A percentile compares a stretch with the other conserved stretches of the same genome.
These are phyloP conservation scores for Fusarium miscanthi DNA, from an alignment of 2,329 filamentous ascomycete genomes.

Conservation along the genomic window DNA sequence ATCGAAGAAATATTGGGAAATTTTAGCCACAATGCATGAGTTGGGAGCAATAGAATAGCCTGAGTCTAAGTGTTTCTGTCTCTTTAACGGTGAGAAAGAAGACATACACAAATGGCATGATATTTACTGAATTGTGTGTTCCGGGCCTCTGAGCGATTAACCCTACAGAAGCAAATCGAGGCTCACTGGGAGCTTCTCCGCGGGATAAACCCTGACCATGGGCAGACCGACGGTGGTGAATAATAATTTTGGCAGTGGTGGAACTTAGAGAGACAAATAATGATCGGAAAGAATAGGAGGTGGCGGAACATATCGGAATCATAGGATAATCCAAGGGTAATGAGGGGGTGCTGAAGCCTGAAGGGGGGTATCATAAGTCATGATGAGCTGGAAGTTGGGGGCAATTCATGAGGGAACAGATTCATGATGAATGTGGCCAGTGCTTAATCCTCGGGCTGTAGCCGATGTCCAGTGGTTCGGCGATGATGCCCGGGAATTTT, in stretches of 20 bases:
- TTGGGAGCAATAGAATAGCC: constrained; percentile 10
- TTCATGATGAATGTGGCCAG: constrained; percentile 26
- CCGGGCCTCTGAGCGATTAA: constrained; percentile 1
- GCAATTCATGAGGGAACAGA: constrained; percentile 21
- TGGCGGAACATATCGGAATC: constrained; percentile 37
- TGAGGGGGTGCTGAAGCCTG: constrained; percentile 18
- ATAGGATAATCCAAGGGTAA: constrained; percentile 4
- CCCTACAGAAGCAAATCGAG: constrained; percentile 9
- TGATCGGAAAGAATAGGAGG: constrained; percentile 22
- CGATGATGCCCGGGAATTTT: constrained; percentile 6
- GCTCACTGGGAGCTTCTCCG: constrained; percentile 11
- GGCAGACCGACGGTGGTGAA: constrained; percentile 40
- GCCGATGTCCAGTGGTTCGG: constrained; percentile 18
- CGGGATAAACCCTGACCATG: constrained; percentile 17
- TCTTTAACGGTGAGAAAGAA: background rate
- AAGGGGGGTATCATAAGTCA: constrained; percentile 8
- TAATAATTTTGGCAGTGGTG: constrained; percentile 12
- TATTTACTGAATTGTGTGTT: constrained; percentile 21
- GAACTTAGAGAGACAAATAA: constrained; percentile 11
- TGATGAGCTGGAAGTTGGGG: constrained; percentile 15
- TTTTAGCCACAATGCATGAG: background rate
- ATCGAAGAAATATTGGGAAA: constrained; percentile 2
- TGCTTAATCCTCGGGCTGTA: constrained; percentile 11
- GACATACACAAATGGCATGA: constrained; percentile 29
- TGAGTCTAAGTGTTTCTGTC: background rate